Conservation (phyloP, 306 rosid species). For the Fragaria nilgerrensis region DNA sequence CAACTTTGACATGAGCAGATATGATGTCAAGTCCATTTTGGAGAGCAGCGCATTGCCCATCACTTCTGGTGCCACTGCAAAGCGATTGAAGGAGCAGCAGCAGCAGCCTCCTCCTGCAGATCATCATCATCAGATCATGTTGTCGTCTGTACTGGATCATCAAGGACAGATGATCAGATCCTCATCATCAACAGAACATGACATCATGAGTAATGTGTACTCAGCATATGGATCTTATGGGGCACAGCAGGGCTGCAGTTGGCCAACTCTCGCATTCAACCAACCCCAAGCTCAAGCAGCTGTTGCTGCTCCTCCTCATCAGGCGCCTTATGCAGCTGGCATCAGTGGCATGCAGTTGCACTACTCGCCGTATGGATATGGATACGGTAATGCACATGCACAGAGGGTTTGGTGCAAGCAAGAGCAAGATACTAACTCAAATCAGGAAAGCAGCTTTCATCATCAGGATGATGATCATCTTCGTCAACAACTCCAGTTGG, state of each 20-base stretch:
- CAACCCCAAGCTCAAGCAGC: conserved; percentile 25
- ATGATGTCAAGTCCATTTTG: conserved; percentile 77
- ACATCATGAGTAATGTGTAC: conserved; percentile 1
- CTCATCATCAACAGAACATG: conserved; percentile 10
- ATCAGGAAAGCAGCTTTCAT: conserved; percentile 11
- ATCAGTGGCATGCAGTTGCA: conserved; percentile 26
- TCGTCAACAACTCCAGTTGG: conserved; percentile 49
- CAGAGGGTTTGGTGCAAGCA: conserved; percentile 81
- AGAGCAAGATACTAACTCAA: conserved; percentile 43
- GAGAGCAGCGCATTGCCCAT: conserved; percentile 78
- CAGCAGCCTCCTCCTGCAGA: background rate
- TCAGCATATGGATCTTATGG: conserved; percentile 9
- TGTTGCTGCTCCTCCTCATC: background rate
- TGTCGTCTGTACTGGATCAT: conserved; percentile 1
- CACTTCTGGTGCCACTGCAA: conserved; percentile 56
- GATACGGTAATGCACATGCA: conserved; percentile 11
- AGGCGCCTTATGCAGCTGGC: conserved; percentile 8
- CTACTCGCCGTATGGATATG: conserved; percentile 35
- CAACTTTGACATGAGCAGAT: conserved; percentile 91
- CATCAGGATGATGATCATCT: conserved; percentile 23
- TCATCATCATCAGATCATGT: background rate
- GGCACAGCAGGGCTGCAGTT: conserved; percentile 13
- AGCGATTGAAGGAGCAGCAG: conserved; percentile 74
- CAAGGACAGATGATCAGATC: background rate
- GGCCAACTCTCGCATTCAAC: conserved; percentile 62